Conservation (phyloP, 805 yeast genomes). For the Pichia occidentalis region DNA sequence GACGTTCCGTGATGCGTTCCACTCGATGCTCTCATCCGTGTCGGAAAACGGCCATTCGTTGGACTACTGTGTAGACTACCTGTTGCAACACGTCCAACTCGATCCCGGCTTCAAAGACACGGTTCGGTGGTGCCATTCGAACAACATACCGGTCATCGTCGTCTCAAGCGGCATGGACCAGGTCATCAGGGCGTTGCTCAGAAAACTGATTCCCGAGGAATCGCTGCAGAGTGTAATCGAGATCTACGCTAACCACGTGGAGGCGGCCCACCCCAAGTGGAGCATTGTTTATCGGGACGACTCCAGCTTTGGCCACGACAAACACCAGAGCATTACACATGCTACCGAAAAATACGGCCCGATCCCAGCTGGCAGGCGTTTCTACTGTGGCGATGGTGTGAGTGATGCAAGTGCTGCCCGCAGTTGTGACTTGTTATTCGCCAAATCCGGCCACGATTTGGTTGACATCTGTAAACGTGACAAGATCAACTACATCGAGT, state of each 20-base stretch:
- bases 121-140: conserved; percentile 67
- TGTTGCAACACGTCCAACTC: conserved; percentile 59
- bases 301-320: conserved; percentile 90
- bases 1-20: conserved; percentile 77
- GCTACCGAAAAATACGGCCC: conserved; percentile 28
- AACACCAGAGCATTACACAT: conserved; percentile 69
- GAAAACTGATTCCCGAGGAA: conserved; percentile 53
- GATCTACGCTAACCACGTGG: conserved; percentile 62
- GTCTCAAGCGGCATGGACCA: conserved; percentile 94
- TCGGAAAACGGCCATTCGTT: conserved; percentile 44
- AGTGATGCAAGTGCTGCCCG: conserved; percentile 92
- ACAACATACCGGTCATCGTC: conserved; percentile 76
- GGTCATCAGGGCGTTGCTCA: conserved; percentile 71
- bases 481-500: conserved; percentile 77
- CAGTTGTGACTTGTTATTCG: conserved; percentile 89
- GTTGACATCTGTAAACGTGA: conserved; percentile 78
- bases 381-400: conserved; percentile 98
- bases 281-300: conserved; percentile 80
- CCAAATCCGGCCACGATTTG: conserved; percentile 87
- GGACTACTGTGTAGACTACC: conserved; percentile 68
- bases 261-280: conserved; percentile 53
- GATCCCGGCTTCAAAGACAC: conserved; percentile 89
- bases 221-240: conserved; percentile 58
- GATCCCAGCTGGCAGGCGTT: conserved; percentile 51
- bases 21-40: conserved; percentile 74